Conservation (phyloP, 257 asterid genomes). For the Mitragyna speciosa region DNA sequence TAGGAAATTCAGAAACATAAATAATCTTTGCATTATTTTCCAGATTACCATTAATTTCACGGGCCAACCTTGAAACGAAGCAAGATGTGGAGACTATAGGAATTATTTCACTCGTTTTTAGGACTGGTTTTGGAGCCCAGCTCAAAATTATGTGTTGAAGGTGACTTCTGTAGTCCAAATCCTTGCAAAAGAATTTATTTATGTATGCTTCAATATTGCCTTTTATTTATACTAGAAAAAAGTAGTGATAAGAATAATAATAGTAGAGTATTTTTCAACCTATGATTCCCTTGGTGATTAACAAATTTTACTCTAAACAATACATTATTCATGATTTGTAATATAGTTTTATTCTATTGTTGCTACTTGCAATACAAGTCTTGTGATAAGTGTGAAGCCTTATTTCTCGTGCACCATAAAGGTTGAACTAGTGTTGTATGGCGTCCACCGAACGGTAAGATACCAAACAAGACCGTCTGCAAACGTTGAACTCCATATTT, state of each 20-base stretch:
- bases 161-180: neutral
- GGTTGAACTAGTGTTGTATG: neutral
- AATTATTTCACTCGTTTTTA: slow-evolving; percentile 2
- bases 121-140: neutral
- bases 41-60: neutral
- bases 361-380: slow-evolving; percentile 1
- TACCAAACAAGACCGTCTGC: slow-evolving; percentile 20
- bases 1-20: slow-evolving; percentile 15
- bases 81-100: neutral
- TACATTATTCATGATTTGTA: neutral
- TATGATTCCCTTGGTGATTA: neutral
- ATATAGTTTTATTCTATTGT: neutral
- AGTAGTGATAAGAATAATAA: too few relatives aligned
- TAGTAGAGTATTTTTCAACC: too few relatives aligned
- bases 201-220: neutral
- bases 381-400: neutral
- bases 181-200: neutral
- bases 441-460: neutral
- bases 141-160: neutral
- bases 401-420: neutral
- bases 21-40: neutral
- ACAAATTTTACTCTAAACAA: neutral
- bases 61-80: slow-evolving; percentile 3
- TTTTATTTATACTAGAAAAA: too few relatives aligned
- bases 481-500: slow-evolving; percentile 36